Conservation (phyloP, 2,329 filamentous ascomycete genomes). For the Exophiala spinifera region DNA sequence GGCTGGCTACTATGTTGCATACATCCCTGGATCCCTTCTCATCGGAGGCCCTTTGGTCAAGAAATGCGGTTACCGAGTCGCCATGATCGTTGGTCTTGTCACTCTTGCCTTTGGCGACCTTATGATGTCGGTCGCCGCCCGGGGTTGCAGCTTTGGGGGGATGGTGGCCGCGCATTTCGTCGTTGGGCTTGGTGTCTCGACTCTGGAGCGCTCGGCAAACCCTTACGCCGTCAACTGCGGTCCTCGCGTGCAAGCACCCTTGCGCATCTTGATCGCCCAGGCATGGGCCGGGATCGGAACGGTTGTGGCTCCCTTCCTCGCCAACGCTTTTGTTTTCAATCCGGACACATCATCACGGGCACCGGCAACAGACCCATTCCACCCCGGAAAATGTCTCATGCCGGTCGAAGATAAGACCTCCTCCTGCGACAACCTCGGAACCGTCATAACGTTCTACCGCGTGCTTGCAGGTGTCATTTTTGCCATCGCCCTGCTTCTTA, state of each 20-base stretch:
- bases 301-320: conserved; percentile 69
- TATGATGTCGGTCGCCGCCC: conserved; percentile 42
- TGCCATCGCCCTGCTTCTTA: conserved; percentile 53
- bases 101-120: conserved; percentile 73
- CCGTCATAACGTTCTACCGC: conserved; percentile 76
- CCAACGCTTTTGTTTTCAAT: conserved; percentile 62
- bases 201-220: conserved; percentile 74
- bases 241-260: conserved; percentile 69
- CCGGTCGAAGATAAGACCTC: conserved; percentile 49
- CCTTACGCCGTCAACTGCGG: conserved; percentile 74
- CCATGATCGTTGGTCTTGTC: conserved; percentile 69
- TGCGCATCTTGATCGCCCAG: conserved; percentile 74
- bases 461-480: conserved; percentile 70
- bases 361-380: conserved; percentile 17
- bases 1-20: conserved; percentile 26
- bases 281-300: conserved; percentile 73
- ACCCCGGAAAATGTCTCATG: conserved; percentile 22
- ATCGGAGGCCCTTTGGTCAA: conserved; percentile 26
- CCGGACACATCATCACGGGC: conserved; percentile 16
- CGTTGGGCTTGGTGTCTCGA: conserved; percentile 68
- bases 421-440: conserved; percentile 50
- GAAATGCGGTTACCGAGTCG: conserved; percentile 52
- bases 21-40: conserved; percentile 25
- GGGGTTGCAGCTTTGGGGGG: conserved; percentile 15
- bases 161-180: conserved; percentile 57